Evolutionary conservation across 106 monocot species (phyloP).

Genomic region (Phalaenopsis aphrodite): DNA sequence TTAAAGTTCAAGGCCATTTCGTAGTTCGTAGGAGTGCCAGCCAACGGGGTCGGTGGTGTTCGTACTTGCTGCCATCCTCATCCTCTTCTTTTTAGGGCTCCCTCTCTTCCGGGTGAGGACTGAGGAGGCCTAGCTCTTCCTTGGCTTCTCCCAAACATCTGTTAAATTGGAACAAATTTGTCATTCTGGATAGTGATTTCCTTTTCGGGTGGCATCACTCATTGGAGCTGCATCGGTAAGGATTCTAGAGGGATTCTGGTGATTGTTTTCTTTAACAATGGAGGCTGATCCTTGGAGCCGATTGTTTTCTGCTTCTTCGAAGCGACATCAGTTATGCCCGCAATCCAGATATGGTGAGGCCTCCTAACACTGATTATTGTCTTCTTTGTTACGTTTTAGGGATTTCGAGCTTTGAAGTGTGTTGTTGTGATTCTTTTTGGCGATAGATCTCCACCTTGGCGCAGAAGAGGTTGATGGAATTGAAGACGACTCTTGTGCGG

Average conservation of each 20-base stretch:
- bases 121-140: neutral
- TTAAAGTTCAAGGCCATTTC: neutral
- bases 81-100: slow-evolving; percentile 3
- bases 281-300: slow-evolving; percentile 55
- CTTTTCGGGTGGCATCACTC: neutral
- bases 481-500: slow-evolving; percentile 44
- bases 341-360: slow-evolving; percentile 49
- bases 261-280: slow-evolving; percentile 10
- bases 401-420: neutral
- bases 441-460: slow-evolving; percentile 57
- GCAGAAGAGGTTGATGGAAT: slow-evolving; percentile 67
- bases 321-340: slow-evolving; percentile 48
- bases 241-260: neutral
- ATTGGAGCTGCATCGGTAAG: neutral
- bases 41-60: neutral
- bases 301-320: slow-evolving; percentile 41
- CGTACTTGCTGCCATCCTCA: neutral
- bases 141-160: neutral
- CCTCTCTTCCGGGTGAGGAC: neutral
- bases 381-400: neutral
- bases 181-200: neutral
- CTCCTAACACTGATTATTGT: neutral
- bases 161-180: neutral
- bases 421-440: neutral
- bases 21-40: neutral